A percentile compares a stretch with the other conserved stretches of the same genome.
phyloP scores from a whole-genome alignment of 2,329 filamentous ascomycete genomes.

The Aureobasidium sp. region DNA sequence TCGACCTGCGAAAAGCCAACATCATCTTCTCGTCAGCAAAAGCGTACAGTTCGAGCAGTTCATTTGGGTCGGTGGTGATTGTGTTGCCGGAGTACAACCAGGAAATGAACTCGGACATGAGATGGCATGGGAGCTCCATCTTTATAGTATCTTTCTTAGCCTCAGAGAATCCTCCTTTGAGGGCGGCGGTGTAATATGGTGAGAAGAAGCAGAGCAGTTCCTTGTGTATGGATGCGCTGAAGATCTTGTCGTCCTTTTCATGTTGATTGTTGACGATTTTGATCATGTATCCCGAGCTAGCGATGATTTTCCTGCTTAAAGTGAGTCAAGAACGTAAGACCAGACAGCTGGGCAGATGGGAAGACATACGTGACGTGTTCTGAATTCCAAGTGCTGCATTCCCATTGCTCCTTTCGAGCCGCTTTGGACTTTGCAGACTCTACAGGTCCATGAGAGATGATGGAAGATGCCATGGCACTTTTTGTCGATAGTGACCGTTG shows the following conservation, averaged over 20 bases:
- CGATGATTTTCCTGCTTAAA: neutral
- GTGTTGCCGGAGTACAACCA: neutral
- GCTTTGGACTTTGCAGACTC: neutral
- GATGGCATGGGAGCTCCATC: neutral
- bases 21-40: neutral
- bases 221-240: neutral
- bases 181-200: neutral
- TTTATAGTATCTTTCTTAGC: neutral
- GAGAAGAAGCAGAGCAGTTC: slow-evolving; percentile 5
- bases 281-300: neutral
- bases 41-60: neutral
- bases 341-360: too few relatives aligned
- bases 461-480: neutral
- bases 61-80: neutral
- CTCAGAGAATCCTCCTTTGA: neutral
- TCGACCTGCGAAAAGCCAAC: neutral
- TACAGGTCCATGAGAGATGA: neutral
- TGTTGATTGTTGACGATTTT: neutral
- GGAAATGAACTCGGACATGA: neutral
- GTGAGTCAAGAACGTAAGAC: neutral
- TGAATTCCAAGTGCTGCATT: neutral
- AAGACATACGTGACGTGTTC: neutral
- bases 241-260: neutral
- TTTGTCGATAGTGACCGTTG: neutral
- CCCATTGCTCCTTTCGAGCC: neutral